Evolutionary conservation across 2,329 filamentous ascomycete species (phyloP), one percentile per base, ranked within the genome.

Genomic region (Stagonosporopsis rhizophila): DNA sequence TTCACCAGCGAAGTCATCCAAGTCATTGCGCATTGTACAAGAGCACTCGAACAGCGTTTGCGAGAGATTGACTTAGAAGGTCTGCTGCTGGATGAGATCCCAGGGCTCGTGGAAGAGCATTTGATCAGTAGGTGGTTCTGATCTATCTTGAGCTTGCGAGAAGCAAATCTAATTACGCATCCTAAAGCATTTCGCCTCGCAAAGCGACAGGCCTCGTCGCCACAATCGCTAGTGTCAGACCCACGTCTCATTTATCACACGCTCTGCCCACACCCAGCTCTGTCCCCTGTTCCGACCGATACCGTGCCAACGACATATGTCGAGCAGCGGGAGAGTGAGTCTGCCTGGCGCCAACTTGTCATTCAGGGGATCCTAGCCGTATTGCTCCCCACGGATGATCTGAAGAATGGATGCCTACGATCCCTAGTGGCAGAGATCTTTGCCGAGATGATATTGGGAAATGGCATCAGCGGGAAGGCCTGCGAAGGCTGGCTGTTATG

Each of bases 401-500:
- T 98, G 35, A 87, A 94, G 69, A 98, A 96, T 74, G 86, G 86
- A 50, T 96, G 91, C 74, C 81, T 98, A 68, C 89, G 90, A 53
- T 85, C 91, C 32, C 81, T 99, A 59, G 89, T 97, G 60, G 87
- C 88, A 51, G 92, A 97, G 77, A 90, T 98, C 62, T 83, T 98
- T 59, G 91, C 92, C 6, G 92, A 97, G 76, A 87, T 96, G 73
- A 91, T 98, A 60, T 82, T 99, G 62, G 91, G 91, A 60, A 92
- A 91, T 66, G 84, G 89, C 55, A 82, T 97, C 67, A 87, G 88
- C 67, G 90, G 89, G 68, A 96, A 89, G 74, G 83, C 90, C 37
- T 92, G 90, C 65, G 89, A 98, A 77, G 90, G 91, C 22, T 96
- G 91, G 91, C 84, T 97, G 69, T 77, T 98, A 64, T 96, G 89